Conservation (phyloP, 345 rosid species). For the Rhizophora apiculata region DNA sequence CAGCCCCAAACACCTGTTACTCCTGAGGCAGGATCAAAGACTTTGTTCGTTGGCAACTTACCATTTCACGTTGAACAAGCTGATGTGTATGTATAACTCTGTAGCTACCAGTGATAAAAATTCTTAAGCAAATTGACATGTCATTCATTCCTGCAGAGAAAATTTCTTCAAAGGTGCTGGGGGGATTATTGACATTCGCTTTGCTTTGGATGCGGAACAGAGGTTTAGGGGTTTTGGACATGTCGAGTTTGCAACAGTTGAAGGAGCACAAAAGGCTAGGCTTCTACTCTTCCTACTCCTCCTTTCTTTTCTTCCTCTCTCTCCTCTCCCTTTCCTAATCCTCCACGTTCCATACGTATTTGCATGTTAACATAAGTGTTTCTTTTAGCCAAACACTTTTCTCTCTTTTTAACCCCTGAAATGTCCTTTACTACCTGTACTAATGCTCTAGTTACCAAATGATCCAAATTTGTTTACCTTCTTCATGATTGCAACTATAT, state of each 20-base stretch:
- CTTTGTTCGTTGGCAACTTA: slow-evolving; percentile 68
- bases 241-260: slow-evolving; percentile 70
- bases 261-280: slow-evolving; percentile 77
- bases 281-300: background rate
- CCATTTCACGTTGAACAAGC: slow-evolving; percentile 47
- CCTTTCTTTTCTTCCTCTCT: background rate
- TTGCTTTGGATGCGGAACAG: slow-evolving; percentile 46
- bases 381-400: too few species aligned
- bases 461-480: too few species aligned
- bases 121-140: background rate
- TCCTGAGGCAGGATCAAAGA: slow-evolving; percentile 55
- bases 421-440: background rate
- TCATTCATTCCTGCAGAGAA: slow-evolving; percentile 40
- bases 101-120: background rate
- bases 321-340: background rate
- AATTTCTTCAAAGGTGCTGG: slow-evolving; percentile 68
- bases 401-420: too few species aligned
- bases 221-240: slow-evolving; percentile 73
- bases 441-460: too few species aligned
- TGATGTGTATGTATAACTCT: slow-evolving; percentile 51
- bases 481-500: too few species aligned
- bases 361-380: too few species aligned
- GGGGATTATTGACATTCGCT: slow-evolving; percentile 69
- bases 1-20: slow-evolving; percentile 70
- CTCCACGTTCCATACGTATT: background rate